phyloP scores from a whole-genome alignment of 2,329 filamentous ascomycete genomes.

The Zymoseptoria pseudotritici region DNA sequence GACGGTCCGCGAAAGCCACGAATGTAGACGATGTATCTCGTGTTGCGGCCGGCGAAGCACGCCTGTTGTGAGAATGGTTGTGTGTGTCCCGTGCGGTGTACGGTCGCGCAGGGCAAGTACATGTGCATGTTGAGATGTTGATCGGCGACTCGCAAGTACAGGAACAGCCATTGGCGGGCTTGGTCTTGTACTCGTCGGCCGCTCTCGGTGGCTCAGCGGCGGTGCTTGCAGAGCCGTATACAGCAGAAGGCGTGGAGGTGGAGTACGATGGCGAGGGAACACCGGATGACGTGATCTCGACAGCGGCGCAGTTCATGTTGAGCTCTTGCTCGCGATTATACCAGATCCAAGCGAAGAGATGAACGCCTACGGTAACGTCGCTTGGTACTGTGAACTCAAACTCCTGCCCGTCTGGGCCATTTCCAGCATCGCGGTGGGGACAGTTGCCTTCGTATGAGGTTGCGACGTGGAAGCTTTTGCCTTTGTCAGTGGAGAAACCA shows the following conservation, averaged over 20 bases:
- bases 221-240: conserved; percentile 20
- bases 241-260: conserved; percentile 6
- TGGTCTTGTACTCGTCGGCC: neutral
- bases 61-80: neutral
- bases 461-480: conserved; percentile 39
- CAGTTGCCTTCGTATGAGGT: conserved; percentile 43
- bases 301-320: conserved; percentile 40
- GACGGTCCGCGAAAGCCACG: conserved; percentile 33
- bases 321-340: conserved; percentile 42
- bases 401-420: conserved; percentile 34
- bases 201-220: conserved; percentile 1
- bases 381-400: conserved; percentile 41
- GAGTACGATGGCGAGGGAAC: neutral
- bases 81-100: neutral
- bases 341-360: conserved; percentile 43
- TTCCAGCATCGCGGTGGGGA: conserved; percentile 35
- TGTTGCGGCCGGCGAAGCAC: neutral
- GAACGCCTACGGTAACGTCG: conserved; percentile 36
- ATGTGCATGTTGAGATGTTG: conserved; percentile 2
- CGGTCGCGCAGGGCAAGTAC: neutral
- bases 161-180: conserved; percentile 22
- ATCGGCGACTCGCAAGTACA: neutral
- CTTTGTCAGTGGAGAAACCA: conserved; percentile 36
- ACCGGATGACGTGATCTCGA: conserved; percentile 32
- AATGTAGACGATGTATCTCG: neutral